Evolutionary conservation across 2,329 filamentous ascomycete species (phyloP).

Genomic region (Colletotrichum australisinense): DNA sequence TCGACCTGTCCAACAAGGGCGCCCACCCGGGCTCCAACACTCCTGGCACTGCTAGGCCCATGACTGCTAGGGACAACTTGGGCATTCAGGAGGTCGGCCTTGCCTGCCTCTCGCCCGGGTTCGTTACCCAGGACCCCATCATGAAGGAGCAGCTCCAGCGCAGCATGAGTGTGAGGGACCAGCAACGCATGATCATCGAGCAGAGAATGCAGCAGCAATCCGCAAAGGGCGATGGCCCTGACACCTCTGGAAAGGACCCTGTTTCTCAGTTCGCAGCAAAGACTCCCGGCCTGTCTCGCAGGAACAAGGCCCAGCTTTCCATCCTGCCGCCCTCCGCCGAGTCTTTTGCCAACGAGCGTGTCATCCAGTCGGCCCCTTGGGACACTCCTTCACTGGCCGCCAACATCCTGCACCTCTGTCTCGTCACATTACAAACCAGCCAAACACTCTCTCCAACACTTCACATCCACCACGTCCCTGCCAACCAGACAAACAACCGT

Average conservation of each 20-base stretch:
- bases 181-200: slow-evolving; percentile 95
- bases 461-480: slow-evolving; percentile 93
- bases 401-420: slow-evolving; percentile 82
- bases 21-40: slow-evolving; percentile 61
- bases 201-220: slow-evolving; percentile 88
- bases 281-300: slow-evolving; percentile 78
- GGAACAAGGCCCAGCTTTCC: slow-evolving; percentile 86
- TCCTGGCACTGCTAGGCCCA: slow-evolving; percentile 74
- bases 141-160: slow-evolving; percentile 97
- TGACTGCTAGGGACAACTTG: slow-evolving; percentile 83
- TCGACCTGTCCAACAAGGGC: slow-evolving; percentile 78
- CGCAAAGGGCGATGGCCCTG: slow-evolving; percentile 77
- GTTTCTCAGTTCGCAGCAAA: slow-evolving; percentile 68
- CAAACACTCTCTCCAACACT: slow-evolving; percentile 83
- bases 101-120: slow-evolving; percentile 94
- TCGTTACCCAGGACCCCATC: slow-evolving; percentile 94
- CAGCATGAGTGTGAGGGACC: slow-evolving; percentile 92
- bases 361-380: slow-evolving; percentile 94
- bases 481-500: slow-evolving; percentile 89
- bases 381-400: slow-evolving; percentile 94
- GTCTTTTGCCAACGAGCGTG: slow-evolving; percentile 91
- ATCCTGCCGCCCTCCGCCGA: slow-evolving; percentile 95
- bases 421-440: slow-evolving; percentile 83
- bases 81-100: slow-evolving; percentile 93
- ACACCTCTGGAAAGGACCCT: slow-evolving; percentile 62